Conservation (phyloP, 306 rosid genomes). For the Acacia acuminata region DNA sequence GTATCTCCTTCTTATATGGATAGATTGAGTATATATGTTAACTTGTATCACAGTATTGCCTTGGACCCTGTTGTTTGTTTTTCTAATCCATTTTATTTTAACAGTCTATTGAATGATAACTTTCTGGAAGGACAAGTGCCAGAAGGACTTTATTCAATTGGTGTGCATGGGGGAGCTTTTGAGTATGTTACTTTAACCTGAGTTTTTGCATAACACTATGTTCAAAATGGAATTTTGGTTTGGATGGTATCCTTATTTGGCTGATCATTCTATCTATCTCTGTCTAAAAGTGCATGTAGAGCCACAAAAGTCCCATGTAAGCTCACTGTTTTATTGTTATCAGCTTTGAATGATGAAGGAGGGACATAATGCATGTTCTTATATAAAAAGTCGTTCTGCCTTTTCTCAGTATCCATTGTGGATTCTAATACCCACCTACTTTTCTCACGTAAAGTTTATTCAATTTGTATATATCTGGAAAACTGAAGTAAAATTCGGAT, state of each 20-base stretch:
- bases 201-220: conserved; percentile 2
- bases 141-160: conserved; percentile 78
- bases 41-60: conserved; percentile 6
- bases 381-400: background rate
- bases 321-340: background rate
- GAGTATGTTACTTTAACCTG: conserved; percentile 60
- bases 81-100: conserved; percentile 31
- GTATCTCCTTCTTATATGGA: background rate
- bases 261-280: background rate
- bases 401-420: background rate
- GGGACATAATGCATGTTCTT: background rate
- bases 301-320: background rate
- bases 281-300: conserved; percentile 20
- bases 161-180: conserved; percentile 94
- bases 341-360: background rate
- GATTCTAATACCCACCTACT: conserved; percentile 4
- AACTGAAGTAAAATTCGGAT: background rate
- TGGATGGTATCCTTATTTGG: background rate
- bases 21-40: background rate
- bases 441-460: conserved; percentile 14
- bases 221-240: conserved; percentile 12
- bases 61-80: conserved; percentile 6
- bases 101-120: conserved; percentile 84
- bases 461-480: background rate
- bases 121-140: conserved; percentile 85